These are phyloP conservation scores for Sanguinoderma infundibulare DNA, from an alignment of 1,284 basidiomycete species.

Conservation along the genomic window DNA sequence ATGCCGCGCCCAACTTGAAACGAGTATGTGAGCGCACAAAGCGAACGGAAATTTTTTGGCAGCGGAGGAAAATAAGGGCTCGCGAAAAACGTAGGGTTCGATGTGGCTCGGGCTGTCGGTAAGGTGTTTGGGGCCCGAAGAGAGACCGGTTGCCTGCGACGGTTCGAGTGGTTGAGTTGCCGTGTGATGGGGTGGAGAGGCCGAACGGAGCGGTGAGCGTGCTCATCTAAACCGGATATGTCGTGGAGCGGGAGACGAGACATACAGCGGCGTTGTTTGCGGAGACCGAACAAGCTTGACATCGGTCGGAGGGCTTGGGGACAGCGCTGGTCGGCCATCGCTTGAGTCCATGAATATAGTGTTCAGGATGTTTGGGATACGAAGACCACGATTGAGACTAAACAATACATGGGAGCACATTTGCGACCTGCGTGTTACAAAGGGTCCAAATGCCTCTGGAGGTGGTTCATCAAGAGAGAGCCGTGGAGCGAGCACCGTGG, in stretches of 20 bases:
- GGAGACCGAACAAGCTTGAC: neutral
- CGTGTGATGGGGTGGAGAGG: neutral
- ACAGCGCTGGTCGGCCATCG: too few species aligned
- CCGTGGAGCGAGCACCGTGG: too few species aligned
- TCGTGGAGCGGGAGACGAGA: neutral
- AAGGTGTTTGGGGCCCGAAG: too few species aligned
- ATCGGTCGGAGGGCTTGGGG: neutral
- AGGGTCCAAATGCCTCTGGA: too few species aligned
- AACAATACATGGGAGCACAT: too few species aligned
- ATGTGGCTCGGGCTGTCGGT: neutral
- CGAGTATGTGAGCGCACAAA: neutral
- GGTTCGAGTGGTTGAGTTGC: neutral
- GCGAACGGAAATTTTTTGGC: neutral
- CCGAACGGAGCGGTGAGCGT: neutral
- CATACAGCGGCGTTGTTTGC: neutral
- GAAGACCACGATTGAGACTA: too few species aligned
- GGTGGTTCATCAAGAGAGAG: too few species aligned
- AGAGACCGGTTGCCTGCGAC: too few species aligned
- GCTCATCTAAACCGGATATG: neutral
- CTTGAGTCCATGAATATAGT: too few species aligned
- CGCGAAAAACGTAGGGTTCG: neutral
- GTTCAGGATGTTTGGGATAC: too few species aligned
- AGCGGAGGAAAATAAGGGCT: neutral
- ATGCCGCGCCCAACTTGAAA: neutral
- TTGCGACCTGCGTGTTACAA: too few species aligned